phyloP scores from a whole-genome alignment of 2,329 filamentous ascomycete genomes.

The Cordyceps pruinosa region DNA sequence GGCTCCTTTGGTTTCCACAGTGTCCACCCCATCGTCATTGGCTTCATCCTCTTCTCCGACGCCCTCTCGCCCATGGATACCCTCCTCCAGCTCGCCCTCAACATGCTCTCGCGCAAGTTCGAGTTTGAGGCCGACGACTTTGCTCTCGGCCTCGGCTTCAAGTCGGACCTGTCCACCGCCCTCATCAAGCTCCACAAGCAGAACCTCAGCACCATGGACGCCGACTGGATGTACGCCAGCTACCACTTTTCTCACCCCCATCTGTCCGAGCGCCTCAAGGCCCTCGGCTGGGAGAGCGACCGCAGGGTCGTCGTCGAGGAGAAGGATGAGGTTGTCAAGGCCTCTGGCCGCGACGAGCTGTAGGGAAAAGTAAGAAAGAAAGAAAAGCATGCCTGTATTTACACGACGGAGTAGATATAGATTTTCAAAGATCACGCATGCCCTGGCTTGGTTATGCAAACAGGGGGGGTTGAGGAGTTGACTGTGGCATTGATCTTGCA shows the following conservation, averaged over 20 bases:
- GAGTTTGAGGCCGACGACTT: slow-evolving; percentile 96
- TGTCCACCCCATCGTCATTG: slow-evolving; percentile 86
- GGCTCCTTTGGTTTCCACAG: slow-evolving; percentile 80
- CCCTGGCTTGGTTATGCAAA: too few relatives aligned
- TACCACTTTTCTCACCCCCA: slow-evolving; percentile 99
- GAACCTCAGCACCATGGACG: slow-evolving; percentile 97
- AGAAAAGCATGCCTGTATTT: neutral
- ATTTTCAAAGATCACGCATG: too few relatives aligned
- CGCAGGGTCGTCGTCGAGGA: slow-evolving; percentile 35
- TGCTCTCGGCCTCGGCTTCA: slow-evolving; percentile 77
- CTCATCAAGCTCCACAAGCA: slow-evolving; percentile 97
- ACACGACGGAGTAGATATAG: neutral
- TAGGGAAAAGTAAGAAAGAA: slow-evolving; percentile 28
- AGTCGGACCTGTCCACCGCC: slow-evolving; percentile 72
- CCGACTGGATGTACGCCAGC: slow-evolving; percentile 95
- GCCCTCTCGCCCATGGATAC: slow-evolving; percentile 91
- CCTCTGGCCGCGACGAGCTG: slow-evolving; percentile 67
- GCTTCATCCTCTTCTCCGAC: slow-evolving; percentile 95
- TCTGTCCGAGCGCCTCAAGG: slow-evolving; percentile 84
- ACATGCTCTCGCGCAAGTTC: slow-evolving; percentile 86
- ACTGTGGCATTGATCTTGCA: too few relatives aligned
- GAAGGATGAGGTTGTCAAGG: slow-evolving; percentile 51
- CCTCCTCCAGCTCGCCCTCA: slow-evolving; percentile 92
- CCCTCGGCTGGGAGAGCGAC: slow-evolving; percentile 74
- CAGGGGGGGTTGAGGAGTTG: too few relatives aligned